These are phyloP conservation scores for Sisymbrium altissimum DNA, from an alignment of 345 rosid species.

Conservation along the genomic window DNA sequence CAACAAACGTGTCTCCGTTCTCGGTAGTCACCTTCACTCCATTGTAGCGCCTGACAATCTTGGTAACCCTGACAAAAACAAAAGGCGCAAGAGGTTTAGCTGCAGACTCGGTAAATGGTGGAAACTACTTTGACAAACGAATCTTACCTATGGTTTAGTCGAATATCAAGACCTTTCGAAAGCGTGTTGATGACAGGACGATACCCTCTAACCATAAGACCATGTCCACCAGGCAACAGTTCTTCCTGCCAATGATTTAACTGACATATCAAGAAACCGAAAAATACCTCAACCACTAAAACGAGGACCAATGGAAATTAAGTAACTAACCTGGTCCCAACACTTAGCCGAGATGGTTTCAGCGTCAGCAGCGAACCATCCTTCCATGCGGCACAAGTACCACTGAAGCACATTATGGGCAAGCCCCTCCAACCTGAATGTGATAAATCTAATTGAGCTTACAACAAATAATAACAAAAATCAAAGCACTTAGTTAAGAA, in stretches of 20 bases:
- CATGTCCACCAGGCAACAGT: slow-evolving; percentile 94
- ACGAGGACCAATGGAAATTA: neutral
- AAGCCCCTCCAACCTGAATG: slow-evolving; percentile 71
- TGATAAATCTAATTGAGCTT: neutral
- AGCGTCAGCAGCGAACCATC: slow-evolving; percentile 99
- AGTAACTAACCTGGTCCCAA: slow-evolving; percentile 74
- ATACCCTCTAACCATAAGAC: slow-evolving; percentile 96
- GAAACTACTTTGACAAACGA: neutral
- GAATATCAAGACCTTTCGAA: slow-evolving; percentile 91
- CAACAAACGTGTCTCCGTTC: slow-evolving; percentile 58
- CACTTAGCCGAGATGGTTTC: slow-evolving; percentile 81
- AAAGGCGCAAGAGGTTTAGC: neutral
- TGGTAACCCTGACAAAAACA: slow-evolving; percentile 53
- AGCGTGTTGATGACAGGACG: slow-evolving; percentile 93
- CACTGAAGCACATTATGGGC: slow-evolving; percentile 84
- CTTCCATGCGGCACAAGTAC: slow-evolving; percentile 99
- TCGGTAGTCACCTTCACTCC: slow-evolving; percentile 86
- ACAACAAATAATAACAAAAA: slow-evolving; percentile 1
- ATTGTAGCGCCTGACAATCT: slow-evolving; percentile 53
- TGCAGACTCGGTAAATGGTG: neutral
- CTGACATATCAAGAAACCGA: neutral
- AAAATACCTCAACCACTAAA: slow-evolving; percentile 6
- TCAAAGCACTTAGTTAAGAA: neutral
- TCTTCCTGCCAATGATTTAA: slow-evolving; percentile 55
- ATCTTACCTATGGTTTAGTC: slow-evolving; percentile 66